Evolutionary conservation across 2,329 filamentous ascomycete genomes (phyloP), one percentile per base, ranked within the genome.

Genomic region (Alternaria brassicae): DNA sequence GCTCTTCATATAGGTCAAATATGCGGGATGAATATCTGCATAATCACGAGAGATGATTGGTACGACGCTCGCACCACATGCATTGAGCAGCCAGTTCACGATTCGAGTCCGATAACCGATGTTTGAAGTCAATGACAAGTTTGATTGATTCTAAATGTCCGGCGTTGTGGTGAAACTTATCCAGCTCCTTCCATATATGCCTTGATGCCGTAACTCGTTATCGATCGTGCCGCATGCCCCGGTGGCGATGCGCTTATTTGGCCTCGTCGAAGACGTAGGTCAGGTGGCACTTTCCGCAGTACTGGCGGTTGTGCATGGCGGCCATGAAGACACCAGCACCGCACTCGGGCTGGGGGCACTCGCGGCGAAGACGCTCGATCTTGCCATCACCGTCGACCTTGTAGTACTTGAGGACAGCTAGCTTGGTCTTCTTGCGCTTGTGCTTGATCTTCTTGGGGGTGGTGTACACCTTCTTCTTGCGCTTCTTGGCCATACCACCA

Each of bases 381-480:
- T 98, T 98, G 85, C 96, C 95, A 79, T 99, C 95, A 77, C 91
- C 92, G 84, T 98, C 95, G 78, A 99, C 95, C 92, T 99, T 99
- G 92, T 99, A 99, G 92, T 99, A 99, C 91, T 99, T 99, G 84
- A 99, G 93, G 76, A 99, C 94, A 79, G 95, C 95, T 83, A 99
- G 87, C 91, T 99, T 99, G 89, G 91, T 97, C 94, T 99, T 99
- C 93, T 98, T 99, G 88, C 93, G 91, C 93, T 99, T 99, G 91
- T 99, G 95, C 95, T 99, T 99, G 91, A 99, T 99, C 93, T 99
- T 99, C 93, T 99, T 99, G 83, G 95, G 95, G 79, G 95, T 99
- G 82, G 92, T 98, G 91, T 99, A 99, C 76, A 99, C 95, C 93
- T 99, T 99, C 92, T 99, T 99, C 85, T 96, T 90, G 92, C 98